Evolutionary conservation across 2,329 filamentous ascomycete species (phyloP).

Genomic region (Penicillium sp.): DNA sequence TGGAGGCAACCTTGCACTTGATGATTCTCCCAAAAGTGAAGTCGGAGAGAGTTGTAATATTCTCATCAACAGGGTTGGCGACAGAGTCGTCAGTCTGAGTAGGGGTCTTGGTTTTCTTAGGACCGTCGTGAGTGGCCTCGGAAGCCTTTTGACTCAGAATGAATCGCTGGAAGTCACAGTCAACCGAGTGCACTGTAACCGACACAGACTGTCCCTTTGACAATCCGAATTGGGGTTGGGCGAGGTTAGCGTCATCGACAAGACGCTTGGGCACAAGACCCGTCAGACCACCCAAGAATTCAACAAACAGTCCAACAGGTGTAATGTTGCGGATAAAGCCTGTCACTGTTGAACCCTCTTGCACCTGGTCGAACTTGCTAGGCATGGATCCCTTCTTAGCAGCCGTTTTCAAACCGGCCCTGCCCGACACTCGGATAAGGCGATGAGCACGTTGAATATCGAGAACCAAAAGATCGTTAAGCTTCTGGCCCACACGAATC

Average conservation of each 20-base stretch:
- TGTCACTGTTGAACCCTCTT: slow-evolving; percentile 64
- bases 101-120: slow-evolving; percentile 41
- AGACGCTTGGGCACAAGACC: slow-evolving; percentile 78
- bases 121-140: slow-evolving; percentile 51
- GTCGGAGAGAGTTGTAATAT: slow-evolving; percentile 65
- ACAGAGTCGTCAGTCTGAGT: slow-evolving; percentile 38
- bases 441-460: slow-evolving; percentile 77
- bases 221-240: slow-evolving; percentile 73
- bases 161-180: slow-evolving; percentile 68
- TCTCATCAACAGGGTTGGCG: slow-evolving; percentile 63
- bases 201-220: slow-evolving; percentile 71
- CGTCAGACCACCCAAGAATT: slow-evolving; percentile 74
- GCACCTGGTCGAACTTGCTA: slow-evolving; percentile 67
- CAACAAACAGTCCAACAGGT: slow-evolving; percentile 76
- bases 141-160: slow-evolving; percentile 57
- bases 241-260: slow-evolving; percentile 66
- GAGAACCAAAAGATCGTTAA: slow-evolving; percentile 80
- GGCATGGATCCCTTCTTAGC: slow-evolving; percentile 69
- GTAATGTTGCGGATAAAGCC: slow-evolving; percentile 88
- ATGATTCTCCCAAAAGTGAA: slow-evolving; percentile 69
- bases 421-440: slow-evolving; percentile 74
- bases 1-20: slow-evolving; percentile 73
- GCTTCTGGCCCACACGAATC: slow-evolving; percentile 76
- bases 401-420: slow-evolving; percentile 75
- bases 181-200: slow-evolving; percentile 68